Conservation (phyloP, 169 alveolate species). For the Miamiensis avidus region DNA sequence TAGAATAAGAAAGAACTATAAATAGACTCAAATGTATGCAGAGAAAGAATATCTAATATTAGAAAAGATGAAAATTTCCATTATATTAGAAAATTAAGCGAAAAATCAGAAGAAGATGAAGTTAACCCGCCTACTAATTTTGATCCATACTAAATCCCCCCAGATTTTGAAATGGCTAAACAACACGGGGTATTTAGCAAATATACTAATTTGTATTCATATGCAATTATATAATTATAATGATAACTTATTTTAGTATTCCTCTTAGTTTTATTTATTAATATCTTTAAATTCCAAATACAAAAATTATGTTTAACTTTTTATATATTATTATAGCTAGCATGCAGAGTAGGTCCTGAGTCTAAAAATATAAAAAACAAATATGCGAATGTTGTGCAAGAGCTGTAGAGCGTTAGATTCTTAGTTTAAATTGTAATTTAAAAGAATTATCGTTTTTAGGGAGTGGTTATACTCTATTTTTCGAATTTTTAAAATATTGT, state of each 20-base stretch:
- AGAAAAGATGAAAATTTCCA: background rate
- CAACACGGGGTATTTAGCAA: background rate
- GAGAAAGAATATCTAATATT: background rate
- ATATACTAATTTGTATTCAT: no score
- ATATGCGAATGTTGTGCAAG: constrained; percentile 22
- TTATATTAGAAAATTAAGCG: background rate
- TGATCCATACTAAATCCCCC: background rate
- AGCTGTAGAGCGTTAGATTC: background rate
- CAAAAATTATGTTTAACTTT: no score
- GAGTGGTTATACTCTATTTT: constrained; percentile 14
- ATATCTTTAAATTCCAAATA: no score
- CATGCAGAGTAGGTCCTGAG: background rate
- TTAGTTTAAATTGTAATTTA: background rate
- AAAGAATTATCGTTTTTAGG: constrained; percentile 18
- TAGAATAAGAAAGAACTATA: background rate
- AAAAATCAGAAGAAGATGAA: background rate
- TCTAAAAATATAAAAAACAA: background rate
- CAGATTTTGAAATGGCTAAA: background rate
- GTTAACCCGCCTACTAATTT: background rate
- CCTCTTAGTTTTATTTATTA: no score
- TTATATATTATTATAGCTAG: background rate
- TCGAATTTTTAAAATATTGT: constrained; percentile 16
- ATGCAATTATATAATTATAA: no score
- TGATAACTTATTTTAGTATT: no score
- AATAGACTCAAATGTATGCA: background rate